Evolutionary conservation across 2,329 filamentous ascomycete genomes (phyloP).

Genomic region (Bretziella fagacearum): DNA sequence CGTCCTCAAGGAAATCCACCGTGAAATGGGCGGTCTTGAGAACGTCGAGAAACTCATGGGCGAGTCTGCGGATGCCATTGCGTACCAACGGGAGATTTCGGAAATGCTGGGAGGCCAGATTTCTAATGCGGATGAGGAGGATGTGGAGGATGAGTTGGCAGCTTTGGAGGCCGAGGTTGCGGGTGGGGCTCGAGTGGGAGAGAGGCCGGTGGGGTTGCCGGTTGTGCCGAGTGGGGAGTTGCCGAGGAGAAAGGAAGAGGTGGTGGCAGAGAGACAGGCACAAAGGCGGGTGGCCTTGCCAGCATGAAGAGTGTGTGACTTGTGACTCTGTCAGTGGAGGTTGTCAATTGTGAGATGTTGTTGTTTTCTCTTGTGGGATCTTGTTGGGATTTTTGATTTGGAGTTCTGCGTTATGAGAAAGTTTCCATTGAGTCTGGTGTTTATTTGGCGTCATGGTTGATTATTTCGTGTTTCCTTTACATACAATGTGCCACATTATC

Average conservation of each 20-base stretch:
- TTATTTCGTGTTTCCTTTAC: no score
- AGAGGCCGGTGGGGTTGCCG: slow-evolving; percentile 6
- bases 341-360: neutral
- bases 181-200: neutral
- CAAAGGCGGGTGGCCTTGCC: neutral
- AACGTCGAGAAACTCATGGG: slow-evolving; percentile 90
- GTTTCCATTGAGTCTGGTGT: no score
- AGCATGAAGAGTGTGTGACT: neutral
- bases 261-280: neutral
- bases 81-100: slow-evolving; percentile 91
- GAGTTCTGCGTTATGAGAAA: no score
- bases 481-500: no score
- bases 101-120: slow-evolving; percentile 79
- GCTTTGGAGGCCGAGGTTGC: slow-evolving; percentile 43
- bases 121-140: slow-evolving; percentile 89
- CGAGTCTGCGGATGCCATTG: slow-evolving; percentile 74
- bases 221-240: slow-evolving; percentile 3
- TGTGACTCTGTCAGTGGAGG: neutral
- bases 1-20: slow-evolving; percentile 79
- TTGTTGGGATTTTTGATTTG: neutral
- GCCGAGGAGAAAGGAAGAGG: neutral
- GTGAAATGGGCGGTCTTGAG: slow-evolving; percentile 89
- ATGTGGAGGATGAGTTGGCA: slow-evolving; percentile 89
- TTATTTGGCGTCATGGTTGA: neutral
- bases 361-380: neutral